These are phyloP conservation scores for Aspergillus steynii DNA, from an alignment of 495 filamentous ascomycete genomes.

Conservation along the genomic window DNA sequence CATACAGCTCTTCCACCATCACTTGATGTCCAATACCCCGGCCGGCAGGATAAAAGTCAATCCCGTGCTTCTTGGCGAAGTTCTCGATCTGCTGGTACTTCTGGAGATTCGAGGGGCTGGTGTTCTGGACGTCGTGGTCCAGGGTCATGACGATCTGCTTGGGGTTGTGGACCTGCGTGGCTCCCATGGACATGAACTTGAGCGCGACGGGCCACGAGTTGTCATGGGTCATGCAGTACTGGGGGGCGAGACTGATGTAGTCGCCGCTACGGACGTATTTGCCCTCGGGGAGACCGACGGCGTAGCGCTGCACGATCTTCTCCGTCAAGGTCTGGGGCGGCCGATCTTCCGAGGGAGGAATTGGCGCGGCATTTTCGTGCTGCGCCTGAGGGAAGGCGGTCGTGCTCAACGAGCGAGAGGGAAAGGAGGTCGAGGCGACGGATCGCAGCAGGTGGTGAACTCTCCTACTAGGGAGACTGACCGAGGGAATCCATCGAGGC, in stretches of 20 bases:
- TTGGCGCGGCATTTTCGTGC: background rate
- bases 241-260: constrained; percentile 2
- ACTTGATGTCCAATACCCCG: constrained; percentile 88
- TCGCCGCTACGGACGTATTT: constrained; percentile 59
- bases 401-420: background rate
- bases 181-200: constrained; percentile 91
- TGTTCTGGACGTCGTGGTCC: constrained; percentile 94
- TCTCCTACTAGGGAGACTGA: background rate
- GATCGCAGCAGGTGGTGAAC: background rate
- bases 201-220: constrained; percentile 83
- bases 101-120: constrained; percentile 74
- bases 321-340: constrained; percentile 72
- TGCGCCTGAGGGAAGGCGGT: background rate
- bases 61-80: constrained; percentile 78
- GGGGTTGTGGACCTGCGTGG: constrained; percentile 68
- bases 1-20: constrained; percentile 83
- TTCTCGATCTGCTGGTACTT: constrained; percentile 86
- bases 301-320: constrained; percentile 82
- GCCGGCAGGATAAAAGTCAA: constrained; percentile 83
- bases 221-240: constrained; percentile 65
- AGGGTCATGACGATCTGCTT: constrained; percentile 83
- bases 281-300: constrained; percentile 65
- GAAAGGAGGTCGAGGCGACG: background rate
- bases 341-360: background rate
- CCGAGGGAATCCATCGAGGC: background rate